Evolutionary conservation across 768 basidiomycete species (phyloP).

Genomic region (Naematelia encephala): DNA sequence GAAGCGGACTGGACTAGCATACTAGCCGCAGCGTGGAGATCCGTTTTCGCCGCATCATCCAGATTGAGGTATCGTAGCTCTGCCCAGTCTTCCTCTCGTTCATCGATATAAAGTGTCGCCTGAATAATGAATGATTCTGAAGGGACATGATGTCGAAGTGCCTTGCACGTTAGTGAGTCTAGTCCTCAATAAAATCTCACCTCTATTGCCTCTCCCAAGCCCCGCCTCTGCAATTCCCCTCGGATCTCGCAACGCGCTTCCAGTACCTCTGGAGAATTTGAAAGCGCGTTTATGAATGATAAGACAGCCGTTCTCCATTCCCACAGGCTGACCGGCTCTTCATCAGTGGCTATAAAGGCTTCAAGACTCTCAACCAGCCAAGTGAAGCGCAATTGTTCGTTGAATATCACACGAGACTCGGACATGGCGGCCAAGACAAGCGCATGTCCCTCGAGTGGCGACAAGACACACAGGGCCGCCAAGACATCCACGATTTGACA

Average conservation of each 20-base stretch:
- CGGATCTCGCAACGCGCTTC: conserved; percentile 75
- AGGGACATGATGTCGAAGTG: conserved; percentile 69
- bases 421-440: conserved; percentile 73
- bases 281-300: conserved; percentile 74
- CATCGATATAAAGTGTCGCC: conserved; percentile 75
- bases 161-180: no score
- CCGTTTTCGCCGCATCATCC: conserved; percentile 12
- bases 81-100: conserved; percentile 85
- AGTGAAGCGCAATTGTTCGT: conserved; percentile 77
- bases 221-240: conserved; percentile 77
- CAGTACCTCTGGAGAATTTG: conserved; percentile 68
- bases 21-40: conserved; percentile 5
- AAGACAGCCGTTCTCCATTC: conserved; percentile 73
- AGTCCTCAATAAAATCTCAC: conserved; percentile 58
- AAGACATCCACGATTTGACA: conserved; percentile 71
- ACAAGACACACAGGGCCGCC: conserved; percentile 76
- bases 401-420: conserved; percentile 68
- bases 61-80: conserved; percentile 64
- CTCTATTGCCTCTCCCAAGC: conserved; percentile 76
- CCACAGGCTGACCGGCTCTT: conserved; percentile 65
- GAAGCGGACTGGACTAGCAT: not conserved
- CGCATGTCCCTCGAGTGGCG: conserved; percentile 66
- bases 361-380: conserved; percentile 63
- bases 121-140: conserved; percentile 77
- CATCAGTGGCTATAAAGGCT: conserved; percentile 29